Conservation (phyloP, 1,284 basidiomycete genomes). For the Ceratorhiza oryzae-sativae region DNA sequence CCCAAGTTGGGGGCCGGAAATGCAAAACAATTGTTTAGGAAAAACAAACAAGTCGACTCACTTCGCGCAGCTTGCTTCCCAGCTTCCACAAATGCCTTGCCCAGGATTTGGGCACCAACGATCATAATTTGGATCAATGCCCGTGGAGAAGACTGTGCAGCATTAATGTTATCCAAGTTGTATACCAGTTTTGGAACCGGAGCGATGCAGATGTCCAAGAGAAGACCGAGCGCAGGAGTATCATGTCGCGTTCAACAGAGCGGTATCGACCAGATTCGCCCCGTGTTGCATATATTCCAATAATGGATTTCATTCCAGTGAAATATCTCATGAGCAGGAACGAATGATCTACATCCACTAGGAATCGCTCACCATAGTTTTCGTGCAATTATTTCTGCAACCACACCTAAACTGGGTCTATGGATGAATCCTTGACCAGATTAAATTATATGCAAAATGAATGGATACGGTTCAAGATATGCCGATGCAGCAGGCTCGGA, state of each 20-base stretch:
- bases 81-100: constrained; percentile 90
- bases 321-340: no score
- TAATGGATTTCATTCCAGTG: no score
- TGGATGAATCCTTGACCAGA: neutral
- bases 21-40: neutral
- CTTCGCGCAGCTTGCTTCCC: constrained; percentile 93
- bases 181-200: no score
- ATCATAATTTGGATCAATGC: constrained; percentile 84
- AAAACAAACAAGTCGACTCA: constrained; percentile 55
- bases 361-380: constrained; percentile 3
- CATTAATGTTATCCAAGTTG: neutral
- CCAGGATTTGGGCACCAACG: constrained; percentile 83
- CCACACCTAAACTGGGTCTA: neutral
- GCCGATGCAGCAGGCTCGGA: neutral
- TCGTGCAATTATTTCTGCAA: neutral
- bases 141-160: constrained; percentile 75
- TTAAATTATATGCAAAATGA: neutral
- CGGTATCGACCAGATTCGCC: no score
- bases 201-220: no score
- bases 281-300: no score
- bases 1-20: neutral
- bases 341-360: no score
- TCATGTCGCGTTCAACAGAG: no score
- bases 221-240: no score
- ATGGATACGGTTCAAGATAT: neutral